phyloP scores from a whole-genome alignment of 2,329 filamentous ascomycete species.

The Fusarium guadeloupense region DNA sequence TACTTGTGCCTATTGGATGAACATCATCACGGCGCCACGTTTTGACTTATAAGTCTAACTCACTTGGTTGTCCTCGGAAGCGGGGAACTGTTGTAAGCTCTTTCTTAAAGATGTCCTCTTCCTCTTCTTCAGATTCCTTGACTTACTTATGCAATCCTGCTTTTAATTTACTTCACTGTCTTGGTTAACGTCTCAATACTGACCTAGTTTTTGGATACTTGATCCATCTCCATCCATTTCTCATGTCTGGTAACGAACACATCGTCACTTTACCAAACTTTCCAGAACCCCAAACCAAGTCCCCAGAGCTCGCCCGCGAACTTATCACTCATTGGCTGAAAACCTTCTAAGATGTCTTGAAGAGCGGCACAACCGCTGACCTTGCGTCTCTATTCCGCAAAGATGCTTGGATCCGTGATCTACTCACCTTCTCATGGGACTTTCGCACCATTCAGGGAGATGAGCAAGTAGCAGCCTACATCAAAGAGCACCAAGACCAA shows the following conservation, averaged over 20 bases:
- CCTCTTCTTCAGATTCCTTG: no score
- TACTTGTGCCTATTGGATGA: no score
- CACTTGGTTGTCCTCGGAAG: no score
- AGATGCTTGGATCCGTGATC: slow-evolving; percentile 45
- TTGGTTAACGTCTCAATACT: no score
- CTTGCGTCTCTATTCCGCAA: slow-evolving; percentile 26
- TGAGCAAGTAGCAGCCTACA: background rate
- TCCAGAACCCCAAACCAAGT: background rate
- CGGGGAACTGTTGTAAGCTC: no score
- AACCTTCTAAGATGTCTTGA: background rate
- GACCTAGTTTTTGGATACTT: no score
- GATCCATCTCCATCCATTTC: background rate
- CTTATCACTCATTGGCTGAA: background rate
- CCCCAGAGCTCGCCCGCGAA: background rate
- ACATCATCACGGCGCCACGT: no score
- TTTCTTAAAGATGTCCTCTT: no score
- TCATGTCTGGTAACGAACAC: background rate
- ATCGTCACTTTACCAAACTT: slow-evolving; percentile 1
- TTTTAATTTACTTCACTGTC: background rate
- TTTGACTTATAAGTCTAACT: no score
- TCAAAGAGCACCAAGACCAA: background rate
- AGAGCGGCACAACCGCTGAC: background rate
- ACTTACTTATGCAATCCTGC: no score
- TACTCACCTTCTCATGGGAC: slow-evolving; percentile 44
- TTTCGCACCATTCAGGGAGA: slow-evolving; percentile 39